Percentiles rank a stretch among this genome's conserved stretches.
Evolutionary conservation across 2,329 filamentous ascomycete genomes (phyloP).

Genomic region (Diaporthe destruens): DNA sequence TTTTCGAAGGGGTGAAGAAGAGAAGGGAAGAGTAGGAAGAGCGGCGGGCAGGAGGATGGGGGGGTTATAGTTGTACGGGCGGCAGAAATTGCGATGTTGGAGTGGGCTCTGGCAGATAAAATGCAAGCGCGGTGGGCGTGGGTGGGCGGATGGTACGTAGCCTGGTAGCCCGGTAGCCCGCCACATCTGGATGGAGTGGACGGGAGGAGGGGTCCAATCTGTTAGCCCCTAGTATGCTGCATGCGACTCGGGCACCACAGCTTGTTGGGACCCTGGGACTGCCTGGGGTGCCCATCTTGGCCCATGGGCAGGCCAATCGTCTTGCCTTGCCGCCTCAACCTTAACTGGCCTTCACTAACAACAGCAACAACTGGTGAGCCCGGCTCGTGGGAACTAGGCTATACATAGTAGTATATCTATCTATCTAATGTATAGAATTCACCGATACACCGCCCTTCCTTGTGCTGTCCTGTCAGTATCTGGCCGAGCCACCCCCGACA

Average conservation of each 20-base stretch:
- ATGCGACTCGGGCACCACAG: conserved; percentile 14
- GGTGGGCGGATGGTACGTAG: conserved; percentile 24
- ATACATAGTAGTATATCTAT: too few relatives aligned
- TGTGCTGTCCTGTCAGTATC: background rate
- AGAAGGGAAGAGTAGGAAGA: conserved; percentile 14
- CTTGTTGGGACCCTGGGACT: conserved; percentile 16
- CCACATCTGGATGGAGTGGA: conserved; percentile 1
- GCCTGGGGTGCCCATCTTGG: background rate
- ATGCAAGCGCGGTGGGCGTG: conserved; percentile 35
- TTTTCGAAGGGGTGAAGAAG: conserved; percentile 12
- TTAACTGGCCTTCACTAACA: conserved; percentile 23
- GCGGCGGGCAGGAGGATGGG: background rate
- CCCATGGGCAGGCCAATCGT: background rate
- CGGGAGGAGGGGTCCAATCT: conserved; percentile 32
- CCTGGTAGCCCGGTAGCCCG: too few relatives aligned
- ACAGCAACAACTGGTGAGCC: background rate
- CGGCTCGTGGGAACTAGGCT: background rate
- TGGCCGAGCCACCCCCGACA: background rate
- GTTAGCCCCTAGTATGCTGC: conserved; percentile 34
- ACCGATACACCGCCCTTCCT: conserved; percentile 31
- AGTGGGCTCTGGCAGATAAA: conserved; percentile 32
- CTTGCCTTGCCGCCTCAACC: conserved; percentile 26
- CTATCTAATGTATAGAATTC: too few relatives aligned
- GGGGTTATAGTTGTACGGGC: conserved; percentile 25
- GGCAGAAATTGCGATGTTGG: conserved; percentile 36